Evolutionary conservation across 208 protist genomes (phyloP).

Genomic region (Crithidia thermophila): DNA sequence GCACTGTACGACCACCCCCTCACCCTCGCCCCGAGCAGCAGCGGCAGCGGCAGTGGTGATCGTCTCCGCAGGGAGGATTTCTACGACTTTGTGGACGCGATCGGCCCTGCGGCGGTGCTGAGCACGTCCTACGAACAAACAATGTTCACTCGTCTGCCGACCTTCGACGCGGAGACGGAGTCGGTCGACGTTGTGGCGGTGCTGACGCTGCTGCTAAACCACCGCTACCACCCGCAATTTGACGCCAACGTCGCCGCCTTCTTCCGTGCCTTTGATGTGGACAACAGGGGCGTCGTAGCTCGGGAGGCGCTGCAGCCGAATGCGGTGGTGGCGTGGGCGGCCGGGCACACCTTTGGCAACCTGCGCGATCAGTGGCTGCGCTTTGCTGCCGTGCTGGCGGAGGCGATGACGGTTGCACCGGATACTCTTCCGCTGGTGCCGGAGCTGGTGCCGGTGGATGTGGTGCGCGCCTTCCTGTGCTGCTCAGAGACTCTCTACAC

Average conservation of each 20-base stretch:
- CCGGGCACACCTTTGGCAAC: slow-evolving; percentile 68
- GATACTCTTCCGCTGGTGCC: slow-evolving; percentile 33
- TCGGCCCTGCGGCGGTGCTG: slow-evolving; percentile 38
- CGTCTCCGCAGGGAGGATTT: slow-evolving; percentile 28
- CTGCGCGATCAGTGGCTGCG: slow-evolving; percentile 69
- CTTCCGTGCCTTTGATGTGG: slow-evolving; percentile 68
- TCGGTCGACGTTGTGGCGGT: slow-evolving; percentile 32
- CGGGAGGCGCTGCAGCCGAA: slow-evolving; percentile 45
- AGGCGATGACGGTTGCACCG: slow-evolving; percentile 26
- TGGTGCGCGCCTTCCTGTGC: slow-evolving; percentile 51
- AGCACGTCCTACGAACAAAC: slow-evolving; percentile 41
- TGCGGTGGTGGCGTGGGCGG: slow-evolving; percentile 61
- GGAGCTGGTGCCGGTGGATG: slow-evolving; percentile 31
- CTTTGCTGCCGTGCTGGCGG: slow-evolving; percentile 49
- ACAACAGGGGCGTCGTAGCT: slow-evolving; percentile 46
- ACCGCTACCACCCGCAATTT: slow-evolving; percentile 61
- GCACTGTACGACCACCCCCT: slow-evolving; percentile 25
- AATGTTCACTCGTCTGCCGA: slow-evolving; percentile 49
- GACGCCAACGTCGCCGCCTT: slow-evolving; percentile 60
- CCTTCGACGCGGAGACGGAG: slow-evolving; percentile 21
- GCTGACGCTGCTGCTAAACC: slow-evolving; percentile 62
- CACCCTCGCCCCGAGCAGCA: slow-evolving; percentile 4
- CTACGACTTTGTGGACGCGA: slow-evolving; percentile 29
- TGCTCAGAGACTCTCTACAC: slow-evolving; percentile 40
- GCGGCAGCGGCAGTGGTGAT: neutral